Base-by-base conservation (phyloP, 2,329 filamentous ascomycete species). In the Aureobasidium sp. region DNA sequence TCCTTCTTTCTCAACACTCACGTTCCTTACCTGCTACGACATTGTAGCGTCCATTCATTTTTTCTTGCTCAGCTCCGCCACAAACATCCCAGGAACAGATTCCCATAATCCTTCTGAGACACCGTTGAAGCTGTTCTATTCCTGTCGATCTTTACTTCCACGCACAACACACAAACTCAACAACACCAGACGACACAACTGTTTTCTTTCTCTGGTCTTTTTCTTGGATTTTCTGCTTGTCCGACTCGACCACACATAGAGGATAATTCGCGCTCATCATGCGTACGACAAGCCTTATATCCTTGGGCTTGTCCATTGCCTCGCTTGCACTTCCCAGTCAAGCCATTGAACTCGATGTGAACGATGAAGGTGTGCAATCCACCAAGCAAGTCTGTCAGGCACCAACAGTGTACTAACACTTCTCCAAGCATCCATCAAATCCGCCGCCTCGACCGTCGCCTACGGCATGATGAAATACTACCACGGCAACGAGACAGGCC, bases 381-480 rank as follows among this genome's bases (percentile, higher is more conserved):
- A 34, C 32, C 2, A 23, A 15, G 9, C 7, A 32, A 15, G 3
- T 32, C 15, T 20, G 8, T 9, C 20, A 20, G 10, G 7, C 46
- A 50, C 17, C 29, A 34, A 44, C 3, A 7, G 26, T n/a, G 36
- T 36, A 29, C 42, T 58, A 6, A 60, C 36, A 46, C 20, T 10
- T 17, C 29, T 20, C 13, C 37, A n/a, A 62, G 52, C 39, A 36
- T 76, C 75, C 1, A 71, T 77, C 61, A 73, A 73, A 62, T 65
- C 69, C 65, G 75, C 75, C 42, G 74, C 75, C 17, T 66, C 65
- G 15, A 65, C 68, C 26, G 68, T 70, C 23, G 77, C 78, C 7
- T 73, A 75, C 59, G 76, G 77, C 29, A 74, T 80, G 70, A 77
- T 81, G 73, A 66, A 68, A 10, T 78, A 77, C 64, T 82, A 82